phyloP scores from a whole-genome alignment of 176 grass and related monocot species.

The Alloteropsis semialata region DNA sequence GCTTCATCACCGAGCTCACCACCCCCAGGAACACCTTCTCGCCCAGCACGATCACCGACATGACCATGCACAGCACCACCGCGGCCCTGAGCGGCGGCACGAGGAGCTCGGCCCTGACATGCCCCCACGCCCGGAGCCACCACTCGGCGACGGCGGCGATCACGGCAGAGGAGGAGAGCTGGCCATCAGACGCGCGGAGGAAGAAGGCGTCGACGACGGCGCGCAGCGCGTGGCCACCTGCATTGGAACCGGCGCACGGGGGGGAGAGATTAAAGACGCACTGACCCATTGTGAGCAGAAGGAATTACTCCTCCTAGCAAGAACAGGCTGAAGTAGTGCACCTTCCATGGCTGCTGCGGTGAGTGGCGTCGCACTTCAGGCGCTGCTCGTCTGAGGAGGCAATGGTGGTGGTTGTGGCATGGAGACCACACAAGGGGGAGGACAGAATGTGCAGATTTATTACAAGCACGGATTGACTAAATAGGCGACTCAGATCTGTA shows the following conservation, averaged over 20 bases:
- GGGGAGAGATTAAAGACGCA: background rate
- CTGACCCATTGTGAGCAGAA: background rate
- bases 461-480: background rate
- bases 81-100: slow-evolving; percentile 43
- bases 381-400: background rate
- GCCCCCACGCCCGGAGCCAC: slow-evolving; percentile 32
- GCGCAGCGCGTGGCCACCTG: background rate
- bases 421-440: background rate
- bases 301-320: background rate
- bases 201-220: background rate
- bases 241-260: background rate
- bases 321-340: background rate
- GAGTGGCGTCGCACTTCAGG: background rate
- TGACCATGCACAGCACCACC: slow-evolving; percentile 47
- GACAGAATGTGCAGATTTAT: background rate
- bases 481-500: background rate
- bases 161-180: background rate
- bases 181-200: background rate
- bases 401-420: background rate
- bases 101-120: slow-evolving; percentile 24
- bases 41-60: slow-evolving; percentile 60
- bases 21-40: slow-evolving; percentile 62
- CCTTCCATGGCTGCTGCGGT: slow-evolving; percentile 42
- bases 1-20: slow-evolving; percentile 33
- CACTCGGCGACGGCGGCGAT: slow-evolving; percentile 9